phyloP scores from a whole-genome alignment of 768 basidiomycete species.

The Pleurotus sapidus region DNA sequence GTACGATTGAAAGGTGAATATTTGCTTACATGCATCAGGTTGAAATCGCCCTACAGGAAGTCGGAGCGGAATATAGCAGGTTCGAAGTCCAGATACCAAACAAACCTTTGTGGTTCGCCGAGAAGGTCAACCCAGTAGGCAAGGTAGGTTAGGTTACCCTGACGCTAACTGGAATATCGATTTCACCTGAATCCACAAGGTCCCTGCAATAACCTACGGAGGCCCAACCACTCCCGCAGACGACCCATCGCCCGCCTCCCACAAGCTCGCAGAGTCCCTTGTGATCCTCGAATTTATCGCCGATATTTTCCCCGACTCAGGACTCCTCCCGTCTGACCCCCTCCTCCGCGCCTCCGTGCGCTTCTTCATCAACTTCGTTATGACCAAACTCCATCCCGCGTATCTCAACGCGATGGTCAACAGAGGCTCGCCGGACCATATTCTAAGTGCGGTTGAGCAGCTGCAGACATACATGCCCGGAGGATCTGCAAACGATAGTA shows the following conservation, averaged over 20 bases:
- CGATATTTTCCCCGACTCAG: not conserved
- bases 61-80: not conserved
- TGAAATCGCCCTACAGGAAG: conserved; percentile 1
- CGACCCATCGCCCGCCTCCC: not conserved
- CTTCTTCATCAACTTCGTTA: not conserved
- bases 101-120: conserved; percentile 3
- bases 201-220: conserved; percentile 2
- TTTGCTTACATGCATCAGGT: not conserved
- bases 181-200: not conserved
- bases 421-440: not conserved
- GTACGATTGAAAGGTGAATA: too few species aligned
- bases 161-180: not conserved
- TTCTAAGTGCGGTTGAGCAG: not conserved
- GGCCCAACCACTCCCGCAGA: not conserved
- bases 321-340: not conserved
- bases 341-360: not conserved
- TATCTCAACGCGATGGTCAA: not conserved
- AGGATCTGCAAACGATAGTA: not conserved
- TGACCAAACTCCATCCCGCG: not conserved
- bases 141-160: not conserved
- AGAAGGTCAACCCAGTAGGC: not conserved
- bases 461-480: not conserved
- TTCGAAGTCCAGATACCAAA: not conserved
- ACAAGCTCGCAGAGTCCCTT: not conserved
- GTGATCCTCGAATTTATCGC: not conserved